A percentile compares a stretch with the other conserved stretches of the same genome.
phyloP scores from a whole-genome alignment of 441 rosid species.

The Eutrema salsugineum region DNA sequence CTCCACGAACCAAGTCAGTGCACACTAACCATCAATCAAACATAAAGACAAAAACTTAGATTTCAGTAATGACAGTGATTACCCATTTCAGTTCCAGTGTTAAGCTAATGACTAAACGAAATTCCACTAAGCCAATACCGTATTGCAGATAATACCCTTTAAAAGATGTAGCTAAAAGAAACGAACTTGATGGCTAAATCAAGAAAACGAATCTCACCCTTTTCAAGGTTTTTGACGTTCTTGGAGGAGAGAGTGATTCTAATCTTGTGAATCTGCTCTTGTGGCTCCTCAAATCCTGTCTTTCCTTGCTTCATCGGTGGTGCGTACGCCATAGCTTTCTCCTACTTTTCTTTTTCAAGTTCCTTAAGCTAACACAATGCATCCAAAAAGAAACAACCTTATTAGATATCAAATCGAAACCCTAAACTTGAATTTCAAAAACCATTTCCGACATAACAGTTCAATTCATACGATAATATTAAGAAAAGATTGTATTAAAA shows the following conservation, averaged over 20 bases:
- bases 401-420: background rate
- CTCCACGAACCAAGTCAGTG: constrained; percentile 79
- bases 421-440: background rate
- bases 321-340: constrained; percentile 53
- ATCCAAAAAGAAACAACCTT: background rate
- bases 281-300: constrained; percentile 65
- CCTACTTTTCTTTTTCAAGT: background rate
- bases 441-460: background rate
- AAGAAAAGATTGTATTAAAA: background rate
- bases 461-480: background rate
- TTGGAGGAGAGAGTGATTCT: constrained; percentile 78
- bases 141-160: background rate
- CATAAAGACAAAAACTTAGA: background rate
- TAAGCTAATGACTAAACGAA: background rate
- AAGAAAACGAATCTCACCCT: constrained; percentile 37
- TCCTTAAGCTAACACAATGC: background rate
- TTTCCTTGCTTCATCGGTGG: constrained; percentile 65
- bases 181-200: background rate
- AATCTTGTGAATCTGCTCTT: constrained; percentile 70
- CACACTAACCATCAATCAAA: constrained; percentile 44
- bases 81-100: background rate
- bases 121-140: background rate
- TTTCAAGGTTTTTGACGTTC: constrained; percentile 80
- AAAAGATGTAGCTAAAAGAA: background rate
- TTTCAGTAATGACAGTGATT: background rate